Evolutionary conservation across 768 basidiomycete genomes (phyloP).

Genomic region (Imleria badia): DNA sequence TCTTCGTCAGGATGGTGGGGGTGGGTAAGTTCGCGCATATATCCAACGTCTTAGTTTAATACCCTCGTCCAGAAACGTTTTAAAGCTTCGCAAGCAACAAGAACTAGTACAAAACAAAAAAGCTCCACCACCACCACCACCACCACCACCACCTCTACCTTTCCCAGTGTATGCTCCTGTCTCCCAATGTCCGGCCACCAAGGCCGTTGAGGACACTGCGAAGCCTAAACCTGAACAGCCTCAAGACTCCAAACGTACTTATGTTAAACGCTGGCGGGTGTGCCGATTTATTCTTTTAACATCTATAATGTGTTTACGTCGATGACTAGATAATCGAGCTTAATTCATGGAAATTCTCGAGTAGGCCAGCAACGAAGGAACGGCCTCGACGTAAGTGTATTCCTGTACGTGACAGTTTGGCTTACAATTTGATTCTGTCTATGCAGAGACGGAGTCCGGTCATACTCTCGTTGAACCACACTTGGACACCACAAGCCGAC

Average conservation of each 20-base stretch:
- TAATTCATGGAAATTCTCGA: conserved; percentile 16
- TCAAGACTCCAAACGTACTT: conserved; percentile 10
- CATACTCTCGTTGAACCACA: background rate
- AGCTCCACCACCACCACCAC: conserved; percentile 1
- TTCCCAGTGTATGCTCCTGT: background rate
- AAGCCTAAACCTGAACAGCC: conserved; percentile 9
- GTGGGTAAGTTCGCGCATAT: conserved; percentile 47
- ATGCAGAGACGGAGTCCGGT: conserved; percentile 3
- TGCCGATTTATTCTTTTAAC: background rate
- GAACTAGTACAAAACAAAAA: conserved; percentile 8
- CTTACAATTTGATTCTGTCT: background rate
- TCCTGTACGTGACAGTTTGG: background rate
- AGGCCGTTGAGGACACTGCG: background rate
- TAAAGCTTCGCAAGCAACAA: conserved; percentile 46
- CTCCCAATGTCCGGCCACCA: background rate
- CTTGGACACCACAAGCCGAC: background rate
- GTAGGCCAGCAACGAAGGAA: conserved; percentile 10
- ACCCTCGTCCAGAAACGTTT: conserved; percentile 36
- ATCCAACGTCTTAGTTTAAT: conserved; percentile 2
- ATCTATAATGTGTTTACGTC: background rate
- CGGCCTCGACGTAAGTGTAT: conserved; percentile 9
- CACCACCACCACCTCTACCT: conserved; percentile 9
- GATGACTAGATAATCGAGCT: conserved; percentile 8
- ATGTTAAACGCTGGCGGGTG: conserved; percentile 30
- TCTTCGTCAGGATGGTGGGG: conserved; percentile 55